Evolutionary conservation across 169 alveolate genomes (phyloP).

Genomic region (Ichthyophthirius multifiliis): DNA sequence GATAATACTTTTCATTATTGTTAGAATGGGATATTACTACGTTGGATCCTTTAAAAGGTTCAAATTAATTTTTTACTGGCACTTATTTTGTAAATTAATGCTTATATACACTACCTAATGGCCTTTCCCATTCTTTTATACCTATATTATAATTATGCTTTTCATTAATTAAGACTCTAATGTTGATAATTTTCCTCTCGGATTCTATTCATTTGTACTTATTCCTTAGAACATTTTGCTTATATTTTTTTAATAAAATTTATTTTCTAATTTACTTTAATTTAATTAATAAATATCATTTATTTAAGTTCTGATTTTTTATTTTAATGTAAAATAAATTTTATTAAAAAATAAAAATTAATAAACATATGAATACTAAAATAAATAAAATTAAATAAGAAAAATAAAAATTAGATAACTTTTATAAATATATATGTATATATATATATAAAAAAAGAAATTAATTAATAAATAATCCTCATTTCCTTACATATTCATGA

Average conservation of each 20-base stretch:
- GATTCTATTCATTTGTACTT: neutral
- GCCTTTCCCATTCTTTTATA: conserved; percentile 10
- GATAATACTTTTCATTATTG: neutral
- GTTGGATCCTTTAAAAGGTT: neutral
- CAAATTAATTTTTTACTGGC: neutral
- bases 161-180: neutral
- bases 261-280: too few relatives aligned
- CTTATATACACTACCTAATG: neutral
- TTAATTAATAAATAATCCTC: neutral
- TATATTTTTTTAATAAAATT: too few relatives aligned
- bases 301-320: too few relatives aligned
- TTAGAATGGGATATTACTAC: neutral
- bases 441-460: too few relatives aligned
- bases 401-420: too few relatives aligned
- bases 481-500: conserved; percentile 7
- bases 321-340: too few relatives aligned
- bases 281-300: too few relatives aligned
- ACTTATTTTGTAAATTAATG: neutral
- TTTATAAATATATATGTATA: too few relatives aligned
- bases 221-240: conserved; percentile 1
- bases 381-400: too few relatives aligned
- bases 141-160: conserved; percentile 1
- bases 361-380: too few relatives aligned
- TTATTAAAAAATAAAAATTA: too few relatives aligned
- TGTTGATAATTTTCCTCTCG: neutral